phyloP scores from a whole-genome alignment of 805 yeast genomes.

The Saturnispora hagleri region DNA sequence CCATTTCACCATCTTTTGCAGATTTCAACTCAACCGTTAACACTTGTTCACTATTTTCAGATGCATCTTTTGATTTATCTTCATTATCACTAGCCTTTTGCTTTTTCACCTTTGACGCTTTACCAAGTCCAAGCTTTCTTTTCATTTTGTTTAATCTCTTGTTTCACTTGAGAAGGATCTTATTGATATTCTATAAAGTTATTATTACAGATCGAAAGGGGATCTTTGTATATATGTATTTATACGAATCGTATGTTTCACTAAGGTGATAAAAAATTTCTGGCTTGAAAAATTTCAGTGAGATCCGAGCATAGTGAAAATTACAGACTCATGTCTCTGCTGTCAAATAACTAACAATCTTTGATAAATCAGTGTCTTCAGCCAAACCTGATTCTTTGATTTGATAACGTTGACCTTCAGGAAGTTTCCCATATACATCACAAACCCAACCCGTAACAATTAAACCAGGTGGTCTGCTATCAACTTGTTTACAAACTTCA shows the following conservation, averaged over 20 bases:
- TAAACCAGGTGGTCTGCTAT: slow-evolving; percentile 89
- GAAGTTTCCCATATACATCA: slow-evolving; percentile 20
- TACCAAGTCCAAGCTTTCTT: slow-evolving; percentile 59
- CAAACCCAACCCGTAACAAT: slow-evolving; percentile 78
- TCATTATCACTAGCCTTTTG: slow-evolving; percentile 36
- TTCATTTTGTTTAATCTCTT: slow-evolving; percentile 24
- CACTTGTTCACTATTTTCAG: slow-evolving; percentile 23
- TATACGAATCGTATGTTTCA: slow-evolving; percentile 2
- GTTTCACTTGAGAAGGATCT: neutral
- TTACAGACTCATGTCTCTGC: slow-evolving; percentile 1
- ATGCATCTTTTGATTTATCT: slow-evolving; percentile 11
- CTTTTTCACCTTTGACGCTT: slow-evolving; percentile 37
- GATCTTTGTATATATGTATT: neutral
- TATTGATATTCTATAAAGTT: neutral
- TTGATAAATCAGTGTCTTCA: slow-evolving; percentile 9
- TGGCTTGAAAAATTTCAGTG: neutral
- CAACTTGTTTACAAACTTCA: slow-evolving; percentile 64
- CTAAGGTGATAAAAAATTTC: neutral
- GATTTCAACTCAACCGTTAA: slow-evolving; percentile 61
- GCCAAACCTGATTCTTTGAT: slow-evolving; percentile 17
- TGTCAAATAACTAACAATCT: slow-evolving; percentile 10
- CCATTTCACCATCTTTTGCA: slow-evolving; percentile 67
- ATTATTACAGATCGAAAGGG: neutral
- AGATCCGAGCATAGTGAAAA: neutral
- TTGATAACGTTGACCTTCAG: slow-evolving; percentile 16